A percentile compares a stretch with the other conserved stretches of the same genome.
Conservation (phyloP, 1,139 yeast species). For the Blastobotrys elegans region DNA sequence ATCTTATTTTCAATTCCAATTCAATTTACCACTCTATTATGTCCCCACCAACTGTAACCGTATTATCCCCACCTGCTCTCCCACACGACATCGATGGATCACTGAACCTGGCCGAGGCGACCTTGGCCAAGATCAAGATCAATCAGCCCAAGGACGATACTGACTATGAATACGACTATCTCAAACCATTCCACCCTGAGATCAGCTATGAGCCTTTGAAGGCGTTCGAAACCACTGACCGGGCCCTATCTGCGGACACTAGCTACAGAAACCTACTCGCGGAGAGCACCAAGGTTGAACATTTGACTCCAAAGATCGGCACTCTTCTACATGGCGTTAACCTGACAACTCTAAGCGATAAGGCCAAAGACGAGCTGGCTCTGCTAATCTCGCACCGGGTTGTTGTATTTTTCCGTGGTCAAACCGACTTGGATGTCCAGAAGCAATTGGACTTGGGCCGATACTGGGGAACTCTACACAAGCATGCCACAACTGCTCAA, state of each 20-base stretch:
- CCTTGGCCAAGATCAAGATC: constrained; percentile 14
- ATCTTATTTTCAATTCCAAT: too few relatives aligned
- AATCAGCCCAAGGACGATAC: constrained; percentile 9
- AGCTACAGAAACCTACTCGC: constrained; percentile 47
- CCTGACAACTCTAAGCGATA: constrained; percentile 46
- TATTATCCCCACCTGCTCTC: not conserved
- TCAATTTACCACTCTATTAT: too few relatives aligned
- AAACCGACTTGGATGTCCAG: constrained; percentile 42
- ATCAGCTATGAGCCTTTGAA: constrained; percentile 27
- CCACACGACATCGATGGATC: constrained; percentile 5
- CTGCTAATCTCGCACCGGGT: constrained; percentile 61
- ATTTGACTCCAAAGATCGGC: constrained; percentile 61
- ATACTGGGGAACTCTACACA: constrained; percentile 64
- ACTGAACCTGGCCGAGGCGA: constrained; percentile 6
- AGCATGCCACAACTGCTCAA: constrained; percentile 70
- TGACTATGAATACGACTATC: constrained; percentile 27
- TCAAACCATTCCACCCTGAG: constrained; percentile 34
- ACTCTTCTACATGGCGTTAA: constrained; percentile 58
- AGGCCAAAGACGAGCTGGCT: constrained; percentile 61
- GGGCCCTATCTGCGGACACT: constrained; percentile 47
- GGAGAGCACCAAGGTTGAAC: constrained; percentile 36
- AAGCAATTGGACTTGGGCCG: constrained; percentile 59
- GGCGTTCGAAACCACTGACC: constrained; percentile 23
- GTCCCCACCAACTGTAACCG: constrained; percentile 13
- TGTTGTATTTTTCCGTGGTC: constrained; percentile 62